phyloP scores from a whole-genome alignment of 169 alveolate genomes.

The Plasmodium blacklocki region DNA sequence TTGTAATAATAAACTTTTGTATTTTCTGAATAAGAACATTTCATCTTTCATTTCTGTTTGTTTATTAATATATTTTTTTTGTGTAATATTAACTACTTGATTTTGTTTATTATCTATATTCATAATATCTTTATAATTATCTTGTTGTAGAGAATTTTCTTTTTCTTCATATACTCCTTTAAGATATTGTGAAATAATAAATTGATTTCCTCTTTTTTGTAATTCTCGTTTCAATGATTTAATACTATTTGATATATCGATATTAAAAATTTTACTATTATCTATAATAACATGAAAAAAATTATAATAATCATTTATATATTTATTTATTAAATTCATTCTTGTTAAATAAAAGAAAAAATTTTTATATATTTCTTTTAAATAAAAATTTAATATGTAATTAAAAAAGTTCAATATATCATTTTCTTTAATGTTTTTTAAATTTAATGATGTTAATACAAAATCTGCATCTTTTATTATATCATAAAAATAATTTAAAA shows the following conservation, averaged over 20 bases:
- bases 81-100: not conserved
- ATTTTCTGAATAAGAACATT: not conserved
- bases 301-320: constrained; percentile 34
- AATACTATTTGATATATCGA: not conserved
- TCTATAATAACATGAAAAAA: constrained; percentile 43
- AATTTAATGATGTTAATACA: constrained; percentile 4
- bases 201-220: not conserved
- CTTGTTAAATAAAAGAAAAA: constrained; percentile 34
- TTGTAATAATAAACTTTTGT: constrained; percentile 3
- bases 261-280: not conserved
- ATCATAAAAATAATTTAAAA: not conserved
- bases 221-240: not conserved
- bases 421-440: constrained; percentile 20
- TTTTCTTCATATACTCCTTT: not conserved
- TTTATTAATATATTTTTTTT: no score
- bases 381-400: constrained; percentile 28
- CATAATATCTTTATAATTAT: not conserved
- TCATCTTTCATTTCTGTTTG: no score
- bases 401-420: not conserved
- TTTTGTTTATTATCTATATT: not conserved
- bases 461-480: constrained; percentile 37
- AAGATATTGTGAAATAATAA: no score
- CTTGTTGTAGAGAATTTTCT: not conserved
- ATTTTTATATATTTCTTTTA: constrained; percentile 47
- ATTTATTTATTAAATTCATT: constrained; percentile 44